Percentiles rank a stretch among this genome's conserved stretches.
phyloP scores from a whole-genome alignment of 345 rosid genomes.

The Bretschneidera sinensis region DNA sequence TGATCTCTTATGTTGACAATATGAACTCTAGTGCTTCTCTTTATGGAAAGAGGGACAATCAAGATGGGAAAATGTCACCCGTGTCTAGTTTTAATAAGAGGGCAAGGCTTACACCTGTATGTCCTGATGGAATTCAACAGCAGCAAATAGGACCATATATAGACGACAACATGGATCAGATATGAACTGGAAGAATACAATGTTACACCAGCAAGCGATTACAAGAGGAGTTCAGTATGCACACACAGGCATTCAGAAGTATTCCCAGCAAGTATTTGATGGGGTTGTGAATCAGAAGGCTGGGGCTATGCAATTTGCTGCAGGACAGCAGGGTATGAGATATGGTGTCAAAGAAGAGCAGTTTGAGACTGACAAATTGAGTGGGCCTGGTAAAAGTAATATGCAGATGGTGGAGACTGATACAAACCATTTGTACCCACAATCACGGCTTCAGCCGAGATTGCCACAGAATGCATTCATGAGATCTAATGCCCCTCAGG shows the following conservation, averaged over 20 bases:
- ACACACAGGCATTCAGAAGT: slow-evolving; percentile 56
- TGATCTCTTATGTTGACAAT: slow-evolving; percentile 50
- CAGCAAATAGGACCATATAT: slow-evolving; percentile 55
- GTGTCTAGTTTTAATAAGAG: slow-evolving; percentile 62
- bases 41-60: slow-evolving; percentile 69
- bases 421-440: slow-evolving; percentile 50
- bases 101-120: slow-evolving; percentile 41
- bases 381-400: slow-evolving; percentile 49
- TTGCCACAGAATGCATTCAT: slow-evolving; percentile 43
- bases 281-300: slow-evolving; percentile 65
- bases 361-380: slow-evolving; percentile 61
- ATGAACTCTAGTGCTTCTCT: slow-evolving; percentile 45
- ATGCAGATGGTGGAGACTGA: slow-evolving; percentile 53
- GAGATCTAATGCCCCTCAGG: slow-evolving; percentile 57
- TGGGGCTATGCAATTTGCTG: slow-evolving; percentile 45
- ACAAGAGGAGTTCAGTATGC: slow-evolving; percentile 59
- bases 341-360: slow-evolving; percentile 70
- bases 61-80: slow-evolving; percentile 61
- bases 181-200: slow-evolving; percentile 58
- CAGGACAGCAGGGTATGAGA: slow-evolving; percentile 62
- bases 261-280: slow-evolving; percentile 63
- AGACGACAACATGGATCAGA: slow-evolving; percentile 62
- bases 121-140: slow-evolving; percentile 63
- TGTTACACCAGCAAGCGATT: slow-evolving; percentile 50
- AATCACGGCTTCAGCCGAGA: slow-evolving; percentile 57